Conservation (phyloP, 768 basidiomycete genomes). For the Chlorophyllum brunneum region DNA sequence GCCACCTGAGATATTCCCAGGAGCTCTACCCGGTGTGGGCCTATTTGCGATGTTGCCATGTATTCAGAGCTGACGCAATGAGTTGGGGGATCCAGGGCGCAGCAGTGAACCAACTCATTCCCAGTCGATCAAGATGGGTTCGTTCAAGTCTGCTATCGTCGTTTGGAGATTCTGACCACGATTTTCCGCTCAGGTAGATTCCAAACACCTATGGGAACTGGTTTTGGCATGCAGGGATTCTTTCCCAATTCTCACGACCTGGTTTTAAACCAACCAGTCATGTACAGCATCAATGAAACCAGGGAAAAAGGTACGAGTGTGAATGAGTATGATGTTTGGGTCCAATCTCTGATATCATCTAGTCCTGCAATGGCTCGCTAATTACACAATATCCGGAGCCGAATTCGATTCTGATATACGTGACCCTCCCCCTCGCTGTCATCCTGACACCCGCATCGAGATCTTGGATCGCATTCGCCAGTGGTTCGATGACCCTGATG, state of each 20-base stretch:
- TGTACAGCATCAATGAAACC: not conserved
- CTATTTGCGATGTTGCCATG: no score
- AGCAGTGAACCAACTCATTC: no score
- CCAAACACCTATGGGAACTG: no score
- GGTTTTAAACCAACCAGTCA: not conserved
- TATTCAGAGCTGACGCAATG: no score
- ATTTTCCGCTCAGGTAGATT: no score
- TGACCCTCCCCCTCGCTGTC: not conserved
- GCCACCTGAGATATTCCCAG: no score
- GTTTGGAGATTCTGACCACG: no score
- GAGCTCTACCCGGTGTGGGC: no score
- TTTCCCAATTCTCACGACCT: not conserved
- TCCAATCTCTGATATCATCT: not conserved
- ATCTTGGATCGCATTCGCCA: not conserved
- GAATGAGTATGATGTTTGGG: not conserved
- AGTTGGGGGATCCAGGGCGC: no score
- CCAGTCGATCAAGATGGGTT: no score
- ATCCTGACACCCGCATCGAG: not conserved
- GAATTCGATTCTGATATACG: not conserved
- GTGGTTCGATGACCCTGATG: not conserved
- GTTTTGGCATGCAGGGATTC: not conserved
- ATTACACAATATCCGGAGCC: not conserved
- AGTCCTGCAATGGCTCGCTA: not conserved
- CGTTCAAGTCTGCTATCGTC: no score
- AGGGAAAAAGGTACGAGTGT: not conserved